Percentiles rank a stretch among this genome's conserved stretches.
Conservation (phyloP, 805 yeast species). For the Diddensiella caesifluorescens region DNA sequence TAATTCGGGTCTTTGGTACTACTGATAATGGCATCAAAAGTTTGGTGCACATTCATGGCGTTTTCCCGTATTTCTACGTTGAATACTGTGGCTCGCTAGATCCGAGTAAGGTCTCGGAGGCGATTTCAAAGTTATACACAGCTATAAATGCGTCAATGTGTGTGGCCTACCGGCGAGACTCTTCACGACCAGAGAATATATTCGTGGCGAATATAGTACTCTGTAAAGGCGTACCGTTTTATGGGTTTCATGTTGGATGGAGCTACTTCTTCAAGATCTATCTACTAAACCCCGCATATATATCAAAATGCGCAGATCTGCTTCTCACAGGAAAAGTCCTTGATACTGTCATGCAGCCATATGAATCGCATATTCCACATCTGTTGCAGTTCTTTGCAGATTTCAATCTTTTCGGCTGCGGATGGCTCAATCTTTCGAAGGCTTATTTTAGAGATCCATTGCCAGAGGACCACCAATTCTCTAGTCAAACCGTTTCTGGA, state of each 20-base stretch:
- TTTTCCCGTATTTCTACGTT: conserved; percentile 74
- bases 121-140: conserved; percentile 16
- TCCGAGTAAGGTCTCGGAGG: conserved; percentile 18
- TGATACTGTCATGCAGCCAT: conserved; percentile 43
- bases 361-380: conserved; percentile 78
- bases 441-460: conserved; percentile 18
- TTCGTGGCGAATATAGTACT: conserved; percentile 36
- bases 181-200: conserved; percentile 10
- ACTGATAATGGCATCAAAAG: conserved; percentile 54
- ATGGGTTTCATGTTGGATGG: conserved; percentile 73
- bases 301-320: conserved; percentile 49
- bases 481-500: conserved; percentile 10
- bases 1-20: conserved; percentile 72
- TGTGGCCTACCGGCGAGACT: conserved; percentile 23
- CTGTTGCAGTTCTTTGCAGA: conserved; percentile 75
- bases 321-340: conserved; percentile 41
- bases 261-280: conserved; percentile 62
- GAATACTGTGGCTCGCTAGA: conserved; percentile 45
- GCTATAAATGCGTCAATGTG: conserved; percentile 29
- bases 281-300: conserved; percentile 56
- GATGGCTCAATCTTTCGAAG: conserved; percentile 52
- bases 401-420: conserved; percentile 78
- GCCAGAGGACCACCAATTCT: conserved; percentile 9
- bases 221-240: conserved; percentile 74
- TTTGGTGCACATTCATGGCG: conserved; percentile 74